Base-by-base conservation (phyloP, 1,139 yeast species). In the Eremothecium coryli region DNA sequence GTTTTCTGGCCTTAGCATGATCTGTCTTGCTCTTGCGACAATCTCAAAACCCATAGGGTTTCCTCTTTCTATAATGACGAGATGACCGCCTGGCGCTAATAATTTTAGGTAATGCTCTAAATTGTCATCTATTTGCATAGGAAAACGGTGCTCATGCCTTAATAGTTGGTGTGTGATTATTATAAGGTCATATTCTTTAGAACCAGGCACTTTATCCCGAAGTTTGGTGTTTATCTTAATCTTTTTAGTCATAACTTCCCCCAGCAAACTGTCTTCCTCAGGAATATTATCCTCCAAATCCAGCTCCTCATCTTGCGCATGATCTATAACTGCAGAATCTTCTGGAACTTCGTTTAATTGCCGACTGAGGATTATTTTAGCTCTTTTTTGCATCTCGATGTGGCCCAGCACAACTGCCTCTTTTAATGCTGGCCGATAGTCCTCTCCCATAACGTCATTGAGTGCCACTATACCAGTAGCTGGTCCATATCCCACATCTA, bases 401-500 rank as follows among this genome's bases (percentile, higher is more conserved):
- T 81, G 70, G 1, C 95, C 94, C 15, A 78, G 65, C 13, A 88
- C 69, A 23, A 80, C 82, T 0, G 82, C 76, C 35, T 82, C 85
- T 48, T 82, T 84, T 12, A 63, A 64, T 14, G 61, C 63, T 0
- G 95, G 90, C 15, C 62, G 59, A 62, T 71, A 78, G 1, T 60
- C 64, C 3, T 66, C 67, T 0, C 84, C 86, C 76, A 82, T 71
- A 1, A 86, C 52, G 47, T 86, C 95, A 52, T 86, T 84, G 39
- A 86, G 64, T 0, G 94, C 98, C 7, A 88, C 65, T 64, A 90
- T 77, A 1, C 96, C 97, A 0, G 93, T 80, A 1, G 90, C 93
- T 1, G 98, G 97, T 0, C 98, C 98, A 52, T 71, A 77, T 0
- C 96, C 93, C 5, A 85, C 72, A 49, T 85, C 94, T 37, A 90